Percentiles rank a stretch among this genome's conserved stretches.
Conservation (phyloP, 768 basidiomycete genomes). For the Leccinum broughii region DNA sequence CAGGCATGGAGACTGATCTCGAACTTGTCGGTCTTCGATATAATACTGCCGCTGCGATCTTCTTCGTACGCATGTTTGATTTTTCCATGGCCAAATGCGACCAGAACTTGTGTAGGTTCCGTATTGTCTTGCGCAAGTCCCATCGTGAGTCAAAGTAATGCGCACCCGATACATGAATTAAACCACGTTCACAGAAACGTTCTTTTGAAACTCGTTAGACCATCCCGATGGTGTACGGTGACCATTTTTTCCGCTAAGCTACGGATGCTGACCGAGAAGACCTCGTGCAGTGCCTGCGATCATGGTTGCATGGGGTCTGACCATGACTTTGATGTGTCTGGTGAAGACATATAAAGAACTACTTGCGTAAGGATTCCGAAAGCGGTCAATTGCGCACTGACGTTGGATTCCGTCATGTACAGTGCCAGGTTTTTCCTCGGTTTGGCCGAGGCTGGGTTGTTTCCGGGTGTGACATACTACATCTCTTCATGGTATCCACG, state of each 20-base stretch:
- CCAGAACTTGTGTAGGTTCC: constrained; percentile 26
- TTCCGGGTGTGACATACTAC: constrained; percentile 41
- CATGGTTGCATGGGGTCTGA: constrained; percentile 39
- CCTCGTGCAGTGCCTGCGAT: constrained; percentile 36
- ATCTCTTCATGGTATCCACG: constrained; percentile 61
- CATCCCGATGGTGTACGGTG: constrained; percentile 35
- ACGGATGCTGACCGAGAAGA: constrained; percentile 6
- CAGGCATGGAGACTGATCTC: constrained; percentile 45
- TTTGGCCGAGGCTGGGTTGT: constrained; percentile 45
- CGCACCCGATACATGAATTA: not conserved
- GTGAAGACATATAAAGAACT: constrained; percentile 33
- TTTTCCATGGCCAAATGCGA: not conserved
- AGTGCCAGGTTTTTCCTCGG: constrained; percentile 47
- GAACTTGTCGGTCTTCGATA: constrained; percentile 37
- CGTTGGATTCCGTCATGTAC: not conserved
- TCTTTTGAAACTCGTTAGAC: constrained; percentile 34
- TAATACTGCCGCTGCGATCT: constrained; percentile 40
- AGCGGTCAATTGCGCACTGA: not conserved
- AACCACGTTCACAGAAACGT: constrained; percentile 31
- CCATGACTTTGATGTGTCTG: constrained; percentile 40
- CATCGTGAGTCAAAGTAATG: constrained; percentile 33
- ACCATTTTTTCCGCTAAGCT: not conserved
- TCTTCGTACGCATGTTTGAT: constrained; percentile 30
- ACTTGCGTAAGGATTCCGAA: constrained; percentile 27
- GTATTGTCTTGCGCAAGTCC: constrained; percentile 40